phyloP scores from a whole-genome alignment of 176 grass and related monocot genomes.

The Carex littledalei region DNA sequence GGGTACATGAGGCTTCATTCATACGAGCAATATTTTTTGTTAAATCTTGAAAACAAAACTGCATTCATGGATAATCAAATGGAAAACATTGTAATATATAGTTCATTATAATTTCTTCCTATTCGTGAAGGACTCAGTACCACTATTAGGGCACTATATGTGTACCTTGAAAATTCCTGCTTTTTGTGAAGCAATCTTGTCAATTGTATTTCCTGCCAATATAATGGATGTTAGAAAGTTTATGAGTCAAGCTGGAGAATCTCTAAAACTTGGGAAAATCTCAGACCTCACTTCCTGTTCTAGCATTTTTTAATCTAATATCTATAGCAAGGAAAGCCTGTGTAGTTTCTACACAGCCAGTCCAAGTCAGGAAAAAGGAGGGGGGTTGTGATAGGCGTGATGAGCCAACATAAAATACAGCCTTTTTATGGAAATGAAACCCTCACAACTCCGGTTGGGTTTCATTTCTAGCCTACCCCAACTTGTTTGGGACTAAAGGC shows the following conservation, averaged over 20 bases:
- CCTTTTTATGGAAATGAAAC: too few species aligned
- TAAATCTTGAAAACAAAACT: conserved; percentile 37
- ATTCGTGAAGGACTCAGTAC: background rate
- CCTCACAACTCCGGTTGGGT: too few species aligned
- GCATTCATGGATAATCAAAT: conserved; percentile 23
- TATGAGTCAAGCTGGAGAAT: background rate
- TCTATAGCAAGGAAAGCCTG: background rate
- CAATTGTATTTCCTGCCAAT: conserved; percentile 66
- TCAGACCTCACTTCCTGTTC: background rate
- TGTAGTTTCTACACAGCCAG: too few species aligned
- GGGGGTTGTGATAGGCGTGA: too few species aligned
- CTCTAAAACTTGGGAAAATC: background rate
- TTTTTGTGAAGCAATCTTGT: conserved; percentile 70
- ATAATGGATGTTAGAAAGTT: background rate
- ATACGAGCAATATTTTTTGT: conserved; percentile 25
- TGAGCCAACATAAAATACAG: too few species aligned
- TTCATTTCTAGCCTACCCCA: too few species aligned
- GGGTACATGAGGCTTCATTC: conserved; percentile 34
- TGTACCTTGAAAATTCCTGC: conserved; percentile 69
- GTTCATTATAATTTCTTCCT: background rate
- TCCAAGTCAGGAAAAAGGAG: too few species aligned
- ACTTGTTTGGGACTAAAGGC: too few species aligned
- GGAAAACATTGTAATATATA: conserved; percentile 26
- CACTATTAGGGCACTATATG: background rate
- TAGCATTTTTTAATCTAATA: background rate